A percentile compares a stretch with the other conserved stretches of the same genome.
These are phyloP conservation scores for Candida michaelii DNA, from an alignment of 805 yeast genomes.

Conservation along the genomic window DNA sequence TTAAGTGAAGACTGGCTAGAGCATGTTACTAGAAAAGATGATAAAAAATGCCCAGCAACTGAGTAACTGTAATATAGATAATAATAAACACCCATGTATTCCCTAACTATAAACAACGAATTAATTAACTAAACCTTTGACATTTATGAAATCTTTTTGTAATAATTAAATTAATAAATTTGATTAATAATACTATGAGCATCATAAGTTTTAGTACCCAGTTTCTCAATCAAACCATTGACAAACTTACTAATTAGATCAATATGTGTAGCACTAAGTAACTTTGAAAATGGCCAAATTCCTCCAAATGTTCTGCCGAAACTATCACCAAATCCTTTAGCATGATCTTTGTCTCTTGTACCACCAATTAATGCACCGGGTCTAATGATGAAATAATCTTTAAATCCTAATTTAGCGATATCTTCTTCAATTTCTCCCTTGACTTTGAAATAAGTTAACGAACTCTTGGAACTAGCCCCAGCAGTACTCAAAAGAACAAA, in stretches of 20 bases:
- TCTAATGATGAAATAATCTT: conserved; percentile 69
- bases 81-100: too few species aligned
- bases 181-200: not conserved
- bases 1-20: conserved; percentile 34
- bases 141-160: too few species aligned
- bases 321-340: conserved; percentile 3
- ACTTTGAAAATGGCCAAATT: conserved; percentile 3
- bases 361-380: conserved; percentile 74
- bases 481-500: conserved; percentile 64
- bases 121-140: too few species aligned
- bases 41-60: not conserved
- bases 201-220: not conserved
- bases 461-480: conserved; percentile 62
- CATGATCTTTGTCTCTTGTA: conserved; percentile 48
- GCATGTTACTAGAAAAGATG: conserved; percentile 28
- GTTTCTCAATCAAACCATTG: conserved; percentile 3
- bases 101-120: too few species aligned
- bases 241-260: conserved; percentile 5
- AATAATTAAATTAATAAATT: not conserved
- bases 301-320: not conserved
- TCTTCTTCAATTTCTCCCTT: conserved; percentile 80
- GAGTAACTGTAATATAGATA: not conserved
- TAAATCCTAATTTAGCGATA: conserved; percentile 59
- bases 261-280: not conserved
- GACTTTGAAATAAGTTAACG: conserved; percentile 59